Evolutionary conservation across 768 basidiomycete species (phyloP), one percentile per base, ranked within the genome.

Genomic region (Pleurotus sapidus): DNA sequence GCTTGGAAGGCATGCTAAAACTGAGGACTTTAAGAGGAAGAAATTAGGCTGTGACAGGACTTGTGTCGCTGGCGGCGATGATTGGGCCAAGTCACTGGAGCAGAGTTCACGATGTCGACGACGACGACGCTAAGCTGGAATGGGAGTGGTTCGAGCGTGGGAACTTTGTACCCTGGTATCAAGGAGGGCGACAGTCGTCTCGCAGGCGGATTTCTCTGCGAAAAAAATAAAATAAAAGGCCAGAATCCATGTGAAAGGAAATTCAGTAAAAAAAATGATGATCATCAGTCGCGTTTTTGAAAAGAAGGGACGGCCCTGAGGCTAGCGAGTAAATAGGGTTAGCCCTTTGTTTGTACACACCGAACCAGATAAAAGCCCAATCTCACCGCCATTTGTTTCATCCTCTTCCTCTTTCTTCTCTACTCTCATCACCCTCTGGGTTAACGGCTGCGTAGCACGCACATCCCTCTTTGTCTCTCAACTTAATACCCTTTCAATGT

Each of bases 381-480:
- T 42, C 51, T 23, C 37, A 43, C 60, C 69, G 68, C 65, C 70
- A 74, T 69, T 69, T 64, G 74, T 72, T 64, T 62, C 63, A 64
- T 70, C 75, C 73, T 70, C 70, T 67, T 75, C 73, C 79, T 73
- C 74, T 77, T 80, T 80, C 81, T 81, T 79, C 74, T 78, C 79
- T 79, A 54, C 77, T 81, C 80, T 81, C 77, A 78, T 71, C 72
- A 75, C 67, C 47, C 63, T 67, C 67, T 67, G 75, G 76, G 74
- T 71, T 67, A 68, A 72, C 67, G 74, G 73, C 73, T 76, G 80
- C 82, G 78, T 80, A 77, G 77, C 77, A 80, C 78, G 76, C 77
- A 75, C 72, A 76, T 74, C 71, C 76, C 77, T 80, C 74, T 77
- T 80, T 81, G 81, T 82, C 79, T 78, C 81, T 11, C 30, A 34